Evolutionary conservation across 805 yeast genomes (phyloP).

Genomic region (Pichia heedii): DNA sequence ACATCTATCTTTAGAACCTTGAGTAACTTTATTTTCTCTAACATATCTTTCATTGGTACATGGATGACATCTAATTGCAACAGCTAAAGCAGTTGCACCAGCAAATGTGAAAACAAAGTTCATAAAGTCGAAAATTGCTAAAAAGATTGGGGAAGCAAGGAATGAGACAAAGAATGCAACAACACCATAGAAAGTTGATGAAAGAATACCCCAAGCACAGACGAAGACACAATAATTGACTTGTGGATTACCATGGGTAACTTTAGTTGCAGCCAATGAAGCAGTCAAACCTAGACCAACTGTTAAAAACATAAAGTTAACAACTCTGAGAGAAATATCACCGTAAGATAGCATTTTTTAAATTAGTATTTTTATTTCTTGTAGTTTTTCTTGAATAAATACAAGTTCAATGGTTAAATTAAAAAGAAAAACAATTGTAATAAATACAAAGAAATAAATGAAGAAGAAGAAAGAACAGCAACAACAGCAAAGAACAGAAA

Average conservation of each 20-base stretch:
- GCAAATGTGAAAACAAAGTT: conserved; percentile 89
- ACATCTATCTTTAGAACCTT: conserved; percentile 79
- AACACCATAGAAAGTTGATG: conserved; percentile 72
- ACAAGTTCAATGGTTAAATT: background rate
- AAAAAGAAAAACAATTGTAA: background rate
- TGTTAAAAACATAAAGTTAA: conserved; percentile 68
- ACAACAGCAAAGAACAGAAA: background rate
- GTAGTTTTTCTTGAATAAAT: too few relatives aligned
- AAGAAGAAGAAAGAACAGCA: background rate
- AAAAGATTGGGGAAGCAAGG: conserved; percentile 80
- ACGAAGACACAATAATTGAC: conserved; percentile 86
- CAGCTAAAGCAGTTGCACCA: conserved; percentile 92
- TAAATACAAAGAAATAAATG: background rate
- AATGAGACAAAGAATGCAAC: conserved; percentile 68
- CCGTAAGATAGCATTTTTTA: conserved; percentile 47
- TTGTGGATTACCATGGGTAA: conserved; percentile 52
- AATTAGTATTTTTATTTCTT: background rate
- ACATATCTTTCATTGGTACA: conserved; percentile 65
- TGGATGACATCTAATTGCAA: conserved; percentile 77
- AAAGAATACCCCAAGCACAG: conserved; percentile 74
- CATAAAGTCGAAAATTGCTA: conserved; percentile 72
- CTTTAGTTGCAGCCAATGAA: conserved; percentile 65
- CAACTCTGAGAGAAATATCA: conserved; percentile 64
- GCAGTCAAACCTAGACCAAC: conserved; percentile 83
- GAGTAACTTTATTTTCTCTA: conserved; percentile 55